Base-by-base conservation (phyloP, 495 filamentous ascomycete species). In the Penicillium salamii region DNA sequence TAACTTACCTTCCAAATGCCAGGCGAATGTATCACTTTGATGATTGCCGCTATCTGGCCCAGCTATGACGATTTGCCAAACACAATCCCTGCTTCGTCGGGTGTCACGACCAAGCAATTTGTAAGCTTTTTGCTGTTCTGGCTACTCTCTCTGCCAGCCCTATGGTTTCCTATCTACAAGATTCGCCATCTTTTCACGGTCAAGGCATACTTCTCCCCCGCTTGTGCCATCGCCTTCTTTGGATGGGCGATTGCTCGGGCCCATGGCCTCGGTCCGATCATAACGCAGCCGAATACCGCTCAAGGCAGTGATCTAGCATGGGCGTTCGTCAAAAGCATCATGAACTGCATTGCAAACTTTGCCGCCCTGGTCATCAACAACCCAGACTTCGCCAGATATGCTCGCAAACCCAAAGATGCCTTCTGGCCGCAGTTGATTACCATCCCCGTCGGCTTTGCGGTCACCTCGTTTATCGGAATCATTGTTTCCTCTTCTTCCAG, bases 391-490 rank as follows among this genome's bases (percentile, higher is more conserved):
- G 68, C 89, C 40, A 84, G 90, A 62, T 96, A 93, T 63, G 87
- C 90, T 5, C 67, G 68, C 17, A 90, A 87, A 52, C 89, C 89
- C n/a, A 73, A 73, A 28, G 89, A 92, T 66, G 87, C 88, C 0
- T 57, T 92, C 9, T 92, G 86, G 88, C 84, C 89, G 9, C 90
- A 96, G 62, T 65, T 95, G 4, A 71, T 95, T 58, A 86, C 89
- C 13, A 93, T 95, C 50, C 90, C 90, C 2, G 63, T 84, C 43
- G 87, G 87, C 28, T 95, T 96, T 56, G 90, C 86, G 4, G 59
- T 95, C 35, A 95, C 90, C 9, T 91, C 86, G 9, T 90, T 95
- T 64, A 90, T 95, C 59, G 89, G 91, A 46, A 95, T 96, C 59
- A 87, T 95, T 49, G 89, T 91, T 23, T 90, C 88, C 1, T 96